Conservation (phyloP, 1,139 yeast species). For the Saccharomyces hybrid region DNA sequence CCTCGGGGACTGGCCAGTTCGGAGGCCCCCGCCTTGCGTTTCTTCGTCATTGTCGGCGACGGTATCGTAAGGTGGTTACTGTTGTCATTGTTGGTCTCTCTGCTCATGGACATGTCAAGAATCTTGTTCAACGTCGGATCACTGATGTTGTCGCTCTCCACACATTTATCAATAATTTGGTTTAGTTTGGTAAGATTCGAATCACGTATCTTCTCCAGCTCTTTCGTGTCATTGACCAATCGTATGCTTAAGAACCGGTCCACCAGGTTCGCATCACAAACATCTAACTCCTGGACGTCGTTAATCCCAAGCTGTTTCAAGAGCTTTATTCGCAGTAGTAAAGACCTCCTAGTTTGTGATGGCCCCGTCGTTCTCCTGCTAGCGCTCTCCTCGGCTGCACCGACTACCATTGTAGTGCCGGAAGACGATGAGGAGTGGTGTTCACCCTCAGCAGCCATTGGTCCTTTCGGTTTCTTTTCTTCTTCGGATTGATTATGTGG, state of each 20-base stretch:
- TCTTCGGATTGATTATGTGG: background rate
- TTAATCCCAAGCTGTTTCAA: slow-evolving; percentile 14
- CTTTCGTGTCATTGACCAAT: slow-evolving; percentile 15
- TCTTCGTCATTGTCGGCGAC: background rate
- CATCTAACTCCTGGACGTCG: slow-evolving; percentile 6
- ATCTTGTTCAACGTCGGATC: slow-evolving; percentile 11
- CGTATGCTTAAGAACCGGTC: slow-evolving; percentile 15
- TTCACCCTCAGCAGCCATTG: background rate
- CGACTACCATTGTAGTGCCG: background rate
- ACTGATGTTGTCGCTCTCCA: slow-evolving; percentile 13
- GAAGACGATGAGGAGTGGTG: background rate
- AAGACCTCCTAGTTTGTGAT: background rate
- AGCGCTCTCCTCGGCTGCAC: background rate
- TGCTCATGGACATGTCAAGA: slow-evolving; percentile 9
- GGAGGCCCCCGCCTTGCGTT: slow-evolving; percentile 4
- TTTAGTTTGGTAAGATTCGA: slow-evolving; percentile 15
- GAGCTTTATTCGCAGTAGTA: slow-evolving; percentile 4
- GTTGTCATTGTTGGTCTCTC: background rate
- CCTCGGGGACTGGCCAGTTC: slow-evolving; percentile 13
- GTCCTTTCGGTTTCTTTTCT: background rate
- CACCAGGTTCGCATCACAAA: slow-evolving; percentile 9
- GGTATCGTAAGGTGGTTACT: background rate
- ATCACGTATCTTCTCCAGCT: slow-evolving; percentile 15
- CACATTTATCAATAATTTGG: slow-evolving; percentile 16
- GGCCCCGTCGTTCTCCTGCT: background rate